Evolutionary conservation across 805 yeast species (phyloP), one percentile per base, ranked within the genome.

Genomic region (Maudiozyma bulderi): DNA sequence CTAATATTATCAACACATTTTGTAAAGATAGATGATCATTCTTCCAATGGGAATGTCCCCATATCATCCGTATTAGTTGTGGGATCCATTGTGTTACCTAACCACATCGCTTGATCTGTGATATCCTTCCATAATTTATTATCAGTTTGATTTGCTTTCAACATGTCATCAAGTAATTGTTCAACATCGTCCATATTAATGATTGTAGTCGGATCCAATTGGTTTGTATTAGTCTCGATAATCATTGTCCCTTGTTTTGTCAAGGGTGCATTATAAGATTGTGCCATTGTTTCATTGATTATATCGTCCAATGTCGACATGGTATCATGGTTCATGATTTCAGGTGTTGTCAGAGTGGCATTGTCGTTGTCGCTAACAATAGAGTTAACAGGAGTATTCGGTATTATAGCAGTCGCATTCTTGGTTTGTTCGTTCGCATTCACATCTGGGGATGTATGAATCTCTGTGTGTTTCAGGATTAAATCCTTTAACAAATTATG

Each of bases 31-130:
- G 5, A 11, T 33, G 13, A 11, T 35, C 14, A 39, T 9, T 31
- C 44, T 28, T 51, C 54, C 33, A 51, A 14, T 28, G 49, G 37
- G 15, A 54, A 45, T 13, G 50, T 60, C 11, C 61, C 59, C 45
- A 57, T 51, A 38, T 56, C 57, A 31, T 20, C 26, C 26, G 26
- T 20, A 20, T 20, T 20, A 20, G 26, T 20, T 20, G 26, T 20
- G 11, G 65, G 64, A 38, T 63, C 66, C 60, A 57, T 59, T 2
- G 61, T 54, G 42, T 71, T 77, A 49, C 75, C 76, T 49, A 85
- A 64, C 95, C 95, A 85, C 55, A 77, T 81, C 0, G 90, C 90
- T 57, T 84, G 87, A 57, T 76, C 77, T 0, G 89, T 80, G 48
- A 85, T 81, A 53, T 84, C 90, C 58, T 78, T 81, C 95, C 95